These are phyloP conservation scores for Erodium moschatum DNA, from an alignment of 441 rosid genomes.

Conservation along the genomic window DNA sequence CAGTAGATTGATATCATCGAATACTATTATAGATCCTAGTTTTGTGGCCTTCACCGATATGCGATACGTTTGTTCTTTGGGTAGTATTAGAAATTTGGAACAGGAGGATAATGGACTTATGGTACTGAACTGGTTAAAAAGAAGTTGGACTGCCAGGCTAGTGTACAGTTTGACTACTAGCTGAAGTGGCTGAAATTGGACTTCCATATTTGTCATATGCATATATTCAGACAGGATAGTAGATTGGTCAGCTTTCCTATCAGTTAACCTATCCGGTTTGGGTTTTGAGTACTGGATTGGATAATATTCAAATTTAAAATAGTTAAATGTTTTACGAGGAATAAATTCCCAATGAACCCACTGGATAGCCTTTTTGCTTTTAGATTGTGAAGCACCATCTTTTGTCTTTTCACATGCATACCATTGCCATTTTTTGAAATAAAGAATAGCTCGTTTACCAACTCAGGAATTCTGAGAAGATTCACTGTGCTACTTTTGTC, in stretches of 20 bases:
- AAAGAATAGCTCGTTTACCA: constrained; percentile 5
- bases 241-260: not conserved
- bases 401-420: not conserved
- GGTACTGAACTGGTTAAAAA: too few species aligned
- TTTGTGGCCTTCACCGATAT: too few species aligned
- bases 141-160: not conserved
- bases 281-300: constrained; percentile 5
- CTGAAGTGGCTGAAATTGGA: not conserved
- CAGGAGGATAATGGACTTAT: too few species aligned
- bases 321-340: not conserved
- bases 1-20: not conserved
- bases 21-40: not conserved
- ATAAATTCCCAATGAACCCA: not conserved
- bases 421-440: not conserved
- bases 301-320: not conserved
- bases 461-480: constrained; percentile 5
- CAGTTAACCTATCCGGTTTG: not conserved
- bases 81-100: too few species aligned
- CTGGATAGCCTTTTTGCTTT: not conserved
- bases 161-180: not conserved
- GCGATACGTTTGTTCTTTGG: too few species aligned
- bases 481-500: constrained; percentile 9
- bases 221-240: not conserved
- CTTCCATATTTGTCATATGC: not conserved
- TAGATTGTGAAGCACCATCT: not conserved